phyloP scores from a whole-genome alignment of 2,329 filamentous ascomycete genomes.

The Aspergillus arachidicola region DNA sequence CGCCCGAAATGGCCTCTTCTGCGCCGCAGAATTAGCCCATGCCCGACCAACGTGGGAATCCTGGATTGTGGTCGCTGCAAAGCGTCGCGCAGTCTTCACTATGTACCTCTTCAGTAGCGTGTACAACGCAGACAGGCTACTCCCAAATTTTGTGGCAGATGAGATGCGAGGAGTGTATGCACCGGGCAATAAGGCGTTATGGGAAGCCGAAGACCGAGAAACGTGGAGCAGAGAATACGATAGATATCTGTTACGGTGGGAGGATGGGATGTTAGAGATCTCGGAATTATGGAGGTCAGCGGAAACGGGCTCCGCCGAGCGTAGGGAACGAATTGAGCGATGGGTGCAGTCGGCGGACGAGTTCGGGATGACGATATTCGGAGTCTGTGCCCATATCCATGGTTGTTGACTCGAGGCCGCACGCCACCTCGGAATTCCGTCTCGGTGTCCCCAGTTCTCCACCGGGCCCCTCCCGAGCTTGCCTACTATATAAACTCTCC shows the following conservation, averaged over 20 bases:
- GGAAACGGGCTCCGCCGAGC: conserved; percentile 31
- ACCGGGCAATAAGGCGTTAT: conserved; percentile 47
- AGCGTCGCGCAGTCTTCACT: conserved; percentile 53
- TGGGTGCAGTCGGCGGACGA: conserved; percentile 58
- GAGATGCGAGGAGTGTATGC: conserved; percentile 52
- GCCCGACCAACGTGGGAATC: conserved; percentile 53
- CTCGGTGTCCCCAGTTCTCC: background rate
- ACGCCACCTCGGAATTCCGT: background rate
- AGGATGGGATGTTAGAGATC: conserved; percentile 45
- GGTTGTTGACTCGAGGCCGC: conserved; percentile 23
- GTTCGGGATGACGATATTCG: conserved; percentile 58
- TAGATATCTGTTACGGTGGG: conserved; percentile 46
- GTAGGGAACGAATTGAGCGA: conserved; percentile 45
- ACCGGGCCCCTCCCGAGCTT: background rate
- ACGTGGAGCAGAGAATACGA: conserved; percentile 53
- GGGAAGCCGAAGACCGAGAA: conserved; percentile 42
- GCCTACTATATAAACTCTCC: background rate
- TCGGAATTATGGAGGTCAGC: conserved; percentile 56
- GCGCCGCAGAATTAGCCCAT: conserved; percentile 43
- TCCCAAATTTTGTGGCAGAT: conserved; percentile 53
- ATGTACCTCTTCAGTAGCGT: conserved; percentile 60
- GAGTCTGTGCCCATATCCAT: conserved; percentile 34
- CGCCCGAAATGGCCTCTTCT: conserved; percentile 48
- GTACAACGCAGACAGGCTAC: conserved; percentile 46
- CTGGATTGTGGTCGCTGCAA: conserved; percentile 58